phyloP scores from a whole-genome alignment of 2,329 filamentous ascomycete species.

The Neonectria ditissima region DNA sequence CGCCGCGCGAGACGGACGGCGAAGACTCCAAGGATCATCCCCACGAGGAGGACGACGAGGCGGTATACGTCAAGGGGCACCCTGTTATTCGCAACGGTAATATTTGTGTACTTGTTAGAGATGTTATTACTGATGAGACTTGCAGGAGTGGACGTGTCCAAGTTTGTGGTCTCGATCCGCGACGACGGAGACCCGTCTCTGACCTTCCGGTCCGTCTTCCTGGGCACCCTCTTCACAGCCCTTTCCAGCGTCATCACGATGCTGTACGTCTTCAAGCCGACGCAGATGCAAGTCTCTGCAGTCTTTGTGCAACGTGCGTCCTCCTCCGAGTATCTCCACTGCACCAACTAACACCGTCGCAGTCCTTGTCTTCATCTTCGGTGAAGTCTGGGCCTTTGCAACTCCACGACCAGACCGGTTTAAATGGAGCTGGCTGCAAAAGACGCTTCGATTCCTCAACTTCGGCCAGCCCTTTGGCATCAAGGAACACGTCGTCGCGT shows the following conservation, averaged over 20 bases:
- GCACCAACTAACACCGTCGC: background rate
- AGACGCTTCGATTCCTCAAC: background rate
- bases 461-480: background rate
- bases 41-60: background rate
- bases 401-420: background rate
- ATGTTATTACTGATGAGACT: background rate
- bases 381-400: background rate
- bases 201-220: constrained; percentile 36
- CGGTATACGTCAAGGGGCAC: background rate
- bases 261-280: constrained; percentile 16
- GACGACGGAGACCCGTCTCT: constrained; percentile 38
- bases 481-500: constrained; percentile 33
- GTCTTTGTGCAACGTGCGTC: background rate
- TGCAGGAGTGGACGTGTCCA: constrained; percentile 33
- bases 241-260: constrained; percentile 38
- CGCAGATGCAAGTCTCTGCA: constrained; percentile 1
- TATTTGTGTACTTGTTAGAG: background rate
- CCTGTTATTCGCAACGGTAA: constrained; percentile 1
- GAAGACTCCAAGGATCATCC: background rate
- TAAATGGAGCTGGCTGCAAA: background rate
- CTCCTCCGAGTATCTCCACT: accelerated
- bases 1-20: background rate
- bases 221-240: constrained; percentile 29
- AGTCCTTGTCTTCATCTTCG: background rate
- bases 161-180: constrained; percentile 33